Base-by-base conservation (phyloP, 768 basidiomycete genomes). In the Galerina sulciceps region DNA sequence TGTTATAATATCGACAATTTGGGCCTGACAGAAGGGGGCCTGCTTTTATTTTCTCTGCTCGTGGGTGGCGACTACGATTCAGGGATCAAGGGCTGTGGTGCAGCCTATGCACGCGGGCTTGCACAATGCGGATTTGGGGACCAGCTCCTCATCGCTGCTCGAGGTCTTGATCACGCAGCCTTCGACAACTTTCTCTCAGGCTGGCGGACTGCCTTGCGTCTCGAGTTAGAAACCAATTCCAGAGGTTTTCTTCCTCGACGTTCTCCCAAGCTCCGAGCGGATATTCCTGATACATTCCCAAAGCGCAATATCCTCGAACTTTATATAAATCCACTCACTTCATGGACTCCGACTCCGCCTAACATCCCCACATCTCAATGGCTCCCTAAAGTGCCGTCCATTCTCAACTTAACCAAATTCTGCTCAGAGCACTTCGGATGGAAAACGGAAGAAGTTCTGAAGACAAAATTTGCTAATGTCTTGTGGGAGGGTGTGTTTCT, bases 41-140 rank as follows among this genome's bases (percentile, higher is more conserved):
- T 35, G 10, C n/a, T 54, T 5, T 20, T 54, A 26, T 44, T 54
- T 36, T 41, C 53, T 13, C 41, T 54, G 11, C 41, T 54, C 5
- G 23, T n/a, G 10, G 53, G 53, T 11, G 31, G 43, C 6, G 53
- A 54, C 23, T 54, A 54, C 20, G 42, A 44, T 20, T 34, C 23
- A 1, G 46, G 46, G 4, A 10, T 48, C 1, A n/a, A 18, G 8
- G 46, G 46, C 1, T 48, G 46, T 34, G 46, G 46, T 6, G 1
- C 31, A 3, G 10, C 46, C 4, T 8, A 23, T 26, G 46, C 46
- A 1, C 26, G 26, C 5, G 46, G 31, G n/a, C 23, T 48, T 1
- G 18, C 87, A 0, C 76, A 77, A 53, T 82, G 80, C 35, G 88
- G 88, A 2, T 81, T 87, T 51, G 84, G 87, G 0, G 83, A 87